Base-by-base conservation (phyloP, 106 monocot species). In the Acorus gramineus region DNA sequence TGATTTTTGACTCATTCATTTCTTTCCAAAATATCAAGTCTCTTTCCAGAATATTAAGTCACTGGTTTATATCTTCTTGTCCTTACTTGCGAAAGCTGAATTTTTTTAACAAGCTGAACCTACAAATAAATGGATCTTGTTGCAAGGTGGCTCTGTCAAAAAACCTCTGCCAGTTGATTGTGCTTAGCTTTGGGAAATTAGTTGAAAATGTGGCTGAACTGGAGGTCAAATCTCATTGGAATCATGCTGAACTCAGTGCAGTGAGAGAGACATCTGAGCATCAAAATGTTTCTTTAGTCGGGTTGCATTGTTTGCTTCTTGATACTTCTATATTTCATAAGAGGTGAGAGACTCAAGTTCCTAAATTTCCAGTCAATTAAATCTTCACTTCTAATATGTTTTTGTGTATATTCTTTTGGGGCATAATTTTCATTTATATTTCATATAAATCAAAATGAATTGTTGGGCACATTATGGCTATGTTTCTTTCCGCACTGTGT, bases 241-340 rank as follows among this genome's bases (percentile, higher is more conserved):
- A 67, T 48, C n/a, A 55, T 54, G 62, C 43, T 53, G 73, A 56
- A 11, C 9, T 28, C 53, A 60, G 14, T 52, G 71, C 60, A 60
- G 12, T 14, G 3, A 74, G 50, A 57, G 63, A 72, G 14, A 66
- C 65, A 56, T 60, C 60, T 7, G 60, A 66, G 43, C 50, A 8
- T 13, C 43, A 8, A 53, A 57, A 71, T 55, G 70, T 60, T 13
- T 74, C 55, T 71, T 74, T 66, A 3, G 43, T 68, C 71, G 98
- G 98, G 49, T 69, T 92, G n/a, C 91, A 98, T 71, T 86, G 78
- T 65, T 50, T 98, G 48, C 71, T 76, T 68, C 73, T 98, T 11
- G 72, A 92, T 71, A 98, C 98, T 59, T 88, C 98, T 11, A 78
- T 98, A 68, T 92, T 98, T 74, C 72, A 53, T 42, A 75, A 71